Base-by-base conservation (phyloP, 441 rosid genomes). In the Biscutella laevigata region DNA sequence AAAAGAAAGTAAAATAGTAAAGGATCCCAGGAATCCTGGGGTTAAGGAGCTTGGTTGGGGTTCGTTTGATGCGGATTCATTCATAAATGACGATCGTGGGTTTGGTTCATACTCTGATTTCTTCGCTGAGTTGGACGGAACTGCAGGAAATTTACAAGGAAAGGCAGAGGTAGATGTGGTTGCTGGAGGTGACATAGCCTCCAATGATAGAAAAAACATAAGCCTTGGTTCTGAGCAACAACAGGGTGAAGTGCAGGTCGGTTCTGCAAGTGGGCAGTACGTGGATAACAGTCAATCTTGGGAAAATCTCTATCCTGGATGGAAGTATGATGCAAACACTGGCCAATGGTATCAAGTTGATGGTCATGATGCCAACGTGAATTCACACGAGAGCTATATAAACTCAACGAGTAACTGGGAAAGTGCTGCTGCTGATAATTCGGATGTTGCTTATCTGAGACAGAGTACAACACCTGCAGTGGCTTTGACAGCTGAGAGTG, bases 281-380 rank as follows among this genome's bases (percentile, higher is more conserved):
- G 24, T 71, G 42, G 76, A 65, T 71, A 70, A 70, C 61, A 77
- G 67, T 59, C 88, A 79, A 65, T 52, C 81, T 41, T 86, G 94
- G 97, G 96, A 89, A 62, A 76, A 62, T 68, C 50, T 74, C 70
- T 94, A 86, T 72, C 97, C 99, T 0, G 99, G 99, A n/a, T 94
- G 99, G 99, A 79, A 71, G 61, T 81, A 63, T 68, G 97, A 94
- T 65, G 61, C 69, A 27, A 78, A 35, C 61, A 74, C 88, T 44
- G 91, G 81, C 51, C 91, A 80, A 52, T 94, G 99, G 99, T 86
- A 80, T 74, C 91, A 84, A 61, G 74, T 76, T 64, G 89, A 77
- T 63, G 70, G 72, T 40, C 70, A 63, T 33, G 73, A 69, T 41
- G 56, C 61, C 6, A 46, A 44, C 7, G 5, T 40, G 15, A 59